Conservation (phyloP, 345 rosid species). For the Eucalyptus cladocalyx region DNA sequence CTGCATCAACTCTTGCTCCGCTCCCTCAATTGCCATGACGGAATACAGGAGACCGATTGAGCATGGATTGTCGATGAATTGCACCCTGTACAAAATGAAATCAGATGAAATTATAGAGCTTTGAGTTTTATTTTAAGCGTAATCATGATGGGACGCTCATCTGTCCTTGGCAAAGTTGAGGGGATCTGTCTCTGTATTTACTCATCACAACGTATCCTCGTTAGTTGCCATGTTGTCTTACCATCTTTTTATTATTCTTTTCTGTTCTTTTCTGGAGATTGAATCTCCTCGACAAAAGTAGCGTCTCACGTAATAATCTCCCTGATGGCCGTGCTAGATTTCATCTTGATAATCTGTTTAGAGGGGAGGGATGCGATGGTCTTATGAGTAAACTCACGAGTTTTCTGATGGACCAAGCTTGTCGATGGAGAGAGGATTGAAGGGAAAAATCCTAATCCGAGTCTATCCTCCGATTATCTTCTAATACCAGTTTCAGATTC, state of each 20-base stretch:
- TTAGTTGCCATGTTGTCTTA: neutral
- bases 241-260: neutral
- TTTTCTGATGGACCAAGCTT: neutral
- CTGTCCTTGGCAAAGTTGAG: neutral
- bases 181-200: neutral
- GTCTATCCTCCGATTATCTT: neutral
- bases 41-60: neutral
- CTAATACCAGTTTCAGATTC: neutral
- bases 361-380: neutral
- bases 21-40: neutral
- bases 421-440: neutral
- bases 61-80: neutral
- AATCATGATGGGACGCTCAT: neutral
- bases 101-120: neutral
- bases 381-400: neutral
- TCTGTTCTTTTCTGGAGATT: neutral
- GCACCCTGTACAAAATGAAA: neutral
- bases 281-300: neutral
- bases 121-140: neutral
- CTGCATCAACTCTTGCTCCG: neutral
- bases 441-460: neutral
- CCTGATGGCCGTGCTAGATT: neutral
- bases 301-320: neutral
- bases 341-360: neutral
- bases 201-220: neutral